Evolutionary conservation across 108 stramenopile genomes (phyloP), one percentile per base, ranked within the genome.

Genomic region (Discostella stelligeroides): DNA sequence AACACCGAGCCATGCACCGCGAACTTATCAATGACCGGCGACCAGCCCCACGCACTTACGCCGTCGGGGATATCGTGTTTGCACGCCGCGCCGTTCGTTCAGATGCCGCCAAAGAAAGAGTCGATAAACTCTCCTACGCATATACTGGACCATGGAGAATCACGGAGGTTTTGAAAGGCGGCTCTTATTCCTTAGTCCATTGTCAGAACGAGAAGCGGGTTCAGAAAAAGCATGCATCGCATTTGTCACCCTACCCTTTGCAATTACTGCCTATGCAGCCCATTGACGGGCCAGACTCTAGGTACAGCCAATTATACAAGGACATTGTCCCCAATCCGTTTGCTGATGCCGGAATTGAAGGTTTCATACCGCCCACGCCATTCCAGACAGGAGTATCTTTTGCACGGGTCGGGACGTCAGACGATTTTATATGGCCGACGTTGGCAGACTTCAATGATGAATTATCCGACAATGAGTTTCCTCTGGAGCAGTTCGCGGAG

Each of bases 11-110:
- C 17, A 15, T 12, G 13, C 66, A 67, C 27, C 53, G 66, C 2
- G 66, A 67, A 25, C 27, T 38, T 21, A 43, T 67, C 17, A 67
- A 67, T 25, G 7, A 38, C 23, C 29, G 24, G 5, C 66, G 66
- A 0, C 53, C 53, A 5, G 25, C 24, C 25, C 53, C 53, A 5
- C 23, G 10, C 10, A 7, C 28, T 7, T 54, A 54, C 53, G 15
- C 23, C 25, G 25, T 54, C 21, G 53, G 53, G 6, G 53, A 54
- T 28, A 27, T 12, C 12, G 53, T 54, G 6, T 54, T 54, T 28
- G 53, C 53, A 6, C 23, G 25, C 15, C 25, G 53, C 6, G 23
- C 53, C 0, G 25, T 28, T 7, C 5, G 25, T 12, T 54, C 53
- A 3, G 25, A 54, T 54, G 25, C 23, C 6, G 4, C 5, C 24